Percentiles rank a stretch among this genome's conserved stretches.
These are phyloP conservation scores for Flaveria floridana DNA, from an alignment of 140 eudicot species.

Conservation along the genomic window DNA sequence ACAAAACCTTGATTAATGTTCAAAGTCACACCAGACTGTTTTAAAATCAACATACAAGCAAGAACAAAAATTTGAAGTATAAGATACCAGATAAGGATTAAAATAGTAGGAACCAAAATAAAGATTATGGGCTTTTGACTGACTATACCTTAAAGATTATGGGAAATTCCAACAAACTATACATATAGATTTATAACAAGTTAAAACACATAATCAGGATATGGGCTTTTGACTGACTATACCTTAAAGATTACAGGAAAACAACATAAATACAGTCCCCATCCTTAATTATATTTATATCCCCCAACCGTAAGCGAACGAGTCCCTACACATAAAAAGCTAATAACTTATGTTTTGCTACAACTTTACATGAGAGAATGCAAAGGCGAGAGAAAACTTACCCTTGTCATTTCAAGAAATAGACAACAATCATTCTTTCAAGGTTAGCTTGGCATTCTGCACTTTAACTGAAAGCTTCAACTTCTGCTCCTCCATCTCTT, in stretches of 20 bases:
- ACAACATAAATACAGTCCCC: background rate
- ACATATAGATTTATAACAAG: background rate
- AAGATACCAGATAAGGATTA: too few species aligned
- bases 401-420: background rate
- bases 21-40: too few species aligned
- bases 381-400: too few species aligned
- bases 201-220: background rate
- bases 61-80: too few species aligned
- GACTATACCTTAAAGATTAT: too few species aligned
- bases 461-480: slow-evolving; percentile 61
- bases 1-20: too few species aligned
- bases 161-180: background rate
- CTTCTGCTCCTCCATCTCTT: slow-evolving; percentile 68
- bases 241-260: background rate
- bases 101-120: background rate
- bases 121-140: too few species aligned
- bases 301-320: background rate
- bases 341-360: background rate
- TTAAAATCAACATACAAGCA: too few species aligned
- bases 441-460: slow-evolving; percentile 59
- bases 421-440: slow-evolving; percentile 40
- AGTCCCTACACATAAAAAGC: background rate
- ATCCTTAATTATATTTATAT: too few species aligned
- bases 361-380: background rate
- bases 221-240: background rate